Conservation (phyloP, 2,329 filamentous ascomycete genomes). For the Penicillium oxalicum region DNA sequence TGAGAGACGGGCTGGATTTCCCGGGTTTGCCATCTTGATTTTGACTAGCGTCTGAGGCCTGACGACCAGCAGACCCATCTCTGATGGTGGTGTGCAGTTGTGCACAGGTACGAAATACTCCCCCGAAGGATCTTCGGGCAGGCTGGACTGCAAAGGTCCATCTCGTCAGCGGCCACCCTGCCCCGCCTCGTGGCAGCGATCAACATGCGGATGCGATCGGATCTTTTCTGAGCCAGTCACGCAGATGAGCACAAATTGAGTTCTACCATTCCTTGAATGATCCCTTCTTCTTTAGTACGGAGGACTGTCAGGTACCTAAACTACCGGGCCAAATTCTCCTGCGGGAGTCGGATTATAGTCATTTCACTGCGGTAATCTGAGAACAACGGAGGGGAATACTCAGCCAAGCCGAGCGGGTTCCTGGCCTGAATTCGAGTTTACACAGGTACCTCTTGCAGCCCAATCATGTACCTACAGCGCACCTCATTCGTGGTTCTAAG, state of each 20-base stretch:
- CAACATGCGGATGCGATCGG: conserved; percentile 8
- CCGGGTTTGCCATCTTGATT: not conserved
- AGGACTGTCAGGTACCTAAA: no score
- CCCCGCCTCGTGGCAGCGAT: conserved; percentile 13
- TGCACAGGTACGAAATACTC: conserved; percentile 2
- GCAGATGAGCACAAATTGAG: not conserved
- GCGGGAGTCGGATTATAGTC: no score
- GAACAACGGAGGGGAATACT: no score
- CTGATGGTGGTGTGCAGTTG: not conserved
- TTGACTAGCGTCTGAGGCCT: not conserved
- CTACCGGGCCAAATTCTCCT: no score
- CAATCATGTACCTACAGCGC: conserved; percentile 1
- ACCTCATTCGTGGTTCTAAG: not conserved
- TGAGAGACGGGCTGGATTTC: conserved; percentile 18
- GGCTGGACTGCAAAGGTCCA: no score
- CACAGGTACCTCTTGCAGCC: conserved; percentile 5
- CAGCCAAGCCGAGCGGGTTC: no score
- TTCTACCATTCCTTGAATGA: not conserved
- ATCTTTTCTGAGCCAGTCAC: not conserved
- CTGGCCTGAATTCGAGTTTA: no score
- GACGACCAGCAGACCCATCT: conserved; percentile 5
- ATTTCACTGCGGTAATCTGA: no score
- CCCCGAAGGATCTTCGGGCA: not conserved
- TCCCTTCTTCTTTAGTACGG: no score
- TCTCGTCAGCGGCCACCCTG: conserved; percentile 1